Conservation (phyloP, 257 asterid genomes). For the Capsicum rhomboideum region DNA sequence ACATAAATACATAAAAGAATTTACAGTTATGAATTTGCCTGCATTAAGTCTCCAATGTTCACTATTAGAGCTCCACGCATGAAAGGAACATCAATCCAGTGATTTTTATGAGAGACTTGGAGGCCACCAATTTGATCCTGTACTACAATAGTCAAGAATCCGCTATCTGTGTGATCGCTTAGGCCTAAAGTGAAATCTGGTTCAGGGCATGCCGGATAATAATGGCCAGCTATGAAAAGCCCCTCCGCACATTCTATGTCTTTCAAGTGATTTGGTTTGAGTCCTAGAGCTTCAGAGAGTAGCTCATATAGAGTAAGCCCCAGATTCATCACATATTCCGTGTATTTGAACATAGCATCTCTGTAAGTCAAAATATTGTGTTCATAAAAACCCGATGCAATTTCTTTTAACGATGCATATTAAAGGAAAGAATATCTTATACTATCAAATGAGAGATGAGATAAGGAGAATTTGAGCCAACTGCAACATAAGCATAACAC, state of each 20-base stretch:
- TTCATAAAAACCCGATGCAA: not conserved
- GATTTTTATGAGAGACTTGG: conserved; percentile 30
- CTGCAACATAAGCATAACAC: not conserved
- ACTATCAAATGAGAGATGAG: not conserved
- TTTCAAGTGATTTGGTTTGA: conserved; percentile 16
- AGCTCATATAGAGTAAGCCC: conserved; percentile 25
- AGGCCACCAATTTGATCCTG: conserved; percentile 45
- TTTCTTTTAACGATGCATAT: not conserved
- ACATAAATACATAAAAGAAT: too few relatives aligned
- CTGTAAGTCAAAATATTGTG: conserved; percentile 3
- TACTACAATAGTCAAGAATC: conserved; percentile 30
- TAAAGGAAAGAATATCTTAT: not conserved
- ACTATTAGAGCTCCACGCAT: conserved; percentile 32
- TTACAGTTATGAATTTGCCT: conserved; percentile 12
- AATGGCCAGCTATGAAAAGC: conserved; percentile 17
- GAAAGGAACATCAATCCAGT: conserved; percentile 43
- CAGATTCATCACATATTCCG: conserved; percentile 16
- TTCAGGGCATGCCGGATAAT: conserved; percentile 49
- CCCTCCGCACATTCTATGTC: conserved; percentile 34
- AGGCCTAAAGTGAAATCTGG: conserved; percentile 33
- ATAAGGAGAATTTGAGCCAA: not conserved
- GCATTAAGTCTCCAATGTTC: conserved; percentile 37
- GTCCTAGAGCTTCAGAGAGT: conserved; percentile 34
- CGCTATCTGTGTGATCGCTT: conserved; percentile 24
- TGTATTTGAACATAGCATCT: conserved; percentile 20